Evolutionary conservation across 306 rosid species (phyloP), one percentile per base, ranked within the genome.

Genomic region (Cicer pinnatifidum): DNA sequence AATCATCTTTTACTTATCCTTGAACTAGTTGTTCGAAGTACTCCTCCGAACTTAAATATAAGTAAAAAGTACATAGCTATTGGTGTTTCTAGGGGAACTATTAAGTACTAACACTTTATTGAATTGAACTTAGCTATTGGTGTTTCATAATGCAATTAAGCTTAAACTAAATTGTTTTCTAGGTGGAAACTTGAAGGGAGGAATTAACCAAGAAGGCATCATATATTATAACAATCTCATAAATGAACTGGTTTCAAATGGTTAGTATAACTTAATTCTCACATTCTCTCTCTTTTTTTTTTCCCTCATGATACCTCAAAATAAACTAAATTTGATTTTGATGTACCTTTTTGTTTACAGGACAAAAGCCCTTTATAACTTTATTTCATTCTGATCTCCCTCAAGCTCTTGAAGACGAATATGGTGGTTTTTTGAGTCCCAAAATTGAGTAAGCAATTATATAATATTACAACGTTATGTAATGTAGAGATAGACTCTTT

Each of bases 111-210:
- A 13, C 44, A 28, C 16, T 54, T 59, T 13, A 23, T 23, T 74
- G 28, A 62, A 44, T 63, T 64, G 37, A 37, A 56, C 20, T n/a
- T 45, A 6, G n/a, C 39, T 28, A 3, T 28, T 45, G 74, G 13
- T 70, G 48, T 75, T 70, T 1, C 58, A 43, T 75, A 37, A 47
- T 56, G 65, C 40, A 68, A 69, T 57, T 50, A 33, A 48, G 39
- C 75, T 63, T 11, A 46, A 76, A 57, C 59, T 39, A 7, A 12
- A 7, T 65, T 71, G 28, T 3, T 12, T 63, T 54, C 33, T 37
- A 89, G 96, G 82, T 23, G 96, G 96, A 47, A 89, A 84, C 73
- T 33, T 84, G 13, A 83, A 84, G 71, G 90, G 90, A 6, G 96
- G 96, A 37, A 58, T 85, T 62, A 87, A 85, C 77, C 63, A 39